Base-by-base conservation (phyloP, 169 alveolate genomes). In the Besnoitia besnoiti region DNA sequence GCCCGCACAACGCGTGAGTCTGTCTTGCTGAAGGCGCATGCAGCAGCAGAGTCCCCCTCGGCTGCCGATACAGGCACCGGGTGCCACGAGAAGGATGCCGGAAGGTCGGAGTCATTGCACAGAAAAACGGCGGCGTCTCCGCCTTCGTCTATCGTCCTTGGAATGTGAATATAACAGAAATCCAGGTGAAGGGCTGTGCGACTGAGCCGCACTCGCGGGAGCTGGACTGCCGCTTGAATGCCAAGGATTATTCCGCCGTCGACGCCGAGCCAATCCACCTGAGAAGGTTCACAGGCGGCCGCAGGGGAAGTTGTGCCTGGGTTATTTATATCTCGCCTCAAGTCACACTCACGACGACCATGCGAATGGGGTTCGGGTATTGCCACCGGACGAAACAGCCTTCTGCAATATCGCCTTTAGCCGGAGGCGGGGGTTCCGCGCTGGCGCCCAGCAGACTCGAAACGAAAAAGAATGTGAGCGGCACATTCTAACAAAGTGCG, bases 231-330 rank as follows among this genome's bases (percentile, higher is more conserved):
- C 40, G 87, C 87, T 19, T 27, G 40, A 35, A 77, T 39, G 59
- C 40, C 47, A 16, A 77, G 16, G 87, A 40, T 10, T 0, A 77
- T 14, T 14, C 87, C 87, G 4, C 61, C 59, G 1, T 37, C 61
- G 59, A 77, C 87, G 33, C 87, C 87, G 33, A 77, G 55, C 87
- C 87, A 77, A 55, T 77, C 87, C 61, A 77, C 87, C 87, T 77
- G 59, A 19, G 59, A 35, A 77, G 87, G 30, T 55, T n/a, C n/a
- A n/a, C n/a, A n/a, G n/a, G n/a, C n/a, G n/a, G n/a, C n/a, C n/a
- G n/a, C n/a, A n/a, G n/a, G n/a, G n/a, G n/a, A n/a, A n/a, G n/a
- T n/a, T n/a, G n/a, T n/a, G n/a, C n/a, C n/a, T n/a, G n/a, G n/a
- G n/a, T n/a, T n/a, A n/a, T n/a, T n/a, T n/a, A n/a, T n/a, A n/a